phyloP scores from a whole-genome alignment of 2,329 filamentous ascomycete species.

The Byssothecium circinans region DNA sequence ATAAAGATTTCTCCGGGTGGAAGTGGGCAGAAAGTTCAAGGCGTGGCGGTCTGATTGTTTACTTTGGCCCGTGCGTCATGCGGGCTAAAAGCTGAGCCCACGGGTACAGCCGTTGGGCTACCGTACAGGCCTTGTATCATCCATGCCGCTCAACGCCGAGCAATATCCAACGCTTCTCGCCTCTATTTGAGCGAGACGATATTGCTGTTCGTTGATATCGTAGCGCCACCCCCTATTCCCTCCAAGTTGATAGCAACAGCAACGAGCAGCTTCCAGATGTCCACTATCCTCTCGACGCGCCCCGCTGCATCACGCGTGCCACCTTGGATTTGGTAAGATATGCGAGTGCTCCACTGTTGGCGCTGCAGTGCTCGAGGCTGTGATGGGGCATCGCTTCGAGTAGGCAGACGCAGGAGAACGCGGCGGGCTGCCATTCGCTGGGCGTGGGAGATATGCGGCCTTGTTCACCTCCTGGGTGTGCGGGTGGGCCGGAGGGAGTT shows the following conservation, averaged over 20 bases:
- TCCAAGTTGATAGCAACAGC: too few species aligned
- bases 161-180: too few species aligned
- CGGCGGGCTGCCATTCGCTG: slow-evolving; percentile 34
- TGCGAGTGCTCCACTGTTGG: neutral
- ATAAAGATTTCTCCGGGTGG: neutral
- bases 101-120: neutral
- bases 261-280: neutral
- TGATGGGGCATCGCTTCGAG: slow-evolving; percentile 23
- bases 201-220: too few species aligned
- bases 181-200: too few species aligned
- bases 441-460: neutral
- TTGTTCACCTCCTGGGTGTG: neutral
- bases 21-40: neutral
- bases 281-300: neutral
- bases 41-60: neutral
- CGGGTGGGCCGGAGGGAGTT: neutral
- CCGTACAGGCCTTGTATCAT: too few species aligned
- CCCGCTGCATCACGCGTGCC: neutral
- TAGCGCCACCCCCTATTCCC: too few species aligned
- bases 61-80: neutral
- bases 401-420: slow-evolving; percentile 37
- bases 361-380: neutral
- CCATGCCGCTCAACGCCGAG: too few species aligned
- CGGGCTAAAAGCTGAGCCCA: neutral
- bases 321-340: neutral